Conservation (phyloP, 2,329 filamentous ascomycete genomes). For the Didymella keratinophila region DNA sequence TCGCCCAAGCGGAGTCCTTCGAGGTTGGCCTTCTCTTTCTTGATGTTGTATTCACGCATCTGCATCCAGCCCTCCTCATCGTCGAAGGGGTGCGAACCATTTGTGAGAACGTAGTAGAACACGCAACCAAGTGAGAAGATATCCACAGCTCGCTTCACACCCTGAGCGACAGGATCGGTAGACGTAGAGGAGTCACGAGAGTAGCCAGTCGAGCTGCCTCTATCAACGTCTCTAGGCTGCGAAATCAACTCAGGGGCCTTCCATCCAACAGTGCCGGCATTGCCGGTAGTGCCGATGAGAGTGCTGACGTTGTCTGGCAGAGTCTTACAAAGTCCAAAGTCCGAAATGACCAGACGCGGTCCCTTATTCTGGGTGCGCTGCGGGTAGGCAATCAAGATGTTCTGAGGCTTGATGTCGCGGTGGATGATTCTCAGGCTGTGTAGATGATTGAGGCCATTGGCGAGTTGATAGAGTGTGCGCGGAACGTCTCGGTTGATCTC, state of each 20-base stretch:
- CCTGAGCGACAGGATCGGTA: constrained; percentile 62
- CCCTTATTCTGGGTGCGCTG: constrained; percentile 72
- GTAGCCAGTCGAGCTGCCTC: constrained; percentile 54
- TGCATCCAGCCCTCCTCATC: constrained; percentile 91
- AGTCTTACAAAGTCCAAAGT: constrained; percentile 98
- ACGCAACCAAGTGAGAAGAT: constrained; percentile 97
- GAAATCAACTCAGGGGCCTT: constrained; percentile 92
- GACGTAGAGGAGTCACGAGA: constrained; percentile 53
- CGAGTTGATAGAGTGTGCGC: constrained; percentile 85
- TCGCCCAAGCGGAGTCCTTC: constrained; percentile 79
- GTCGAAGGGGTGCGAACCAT: constrained; percentile 91
- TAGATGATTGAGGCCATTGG: constrained; percentile 85
- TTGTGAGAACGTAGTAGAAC: constrained; percentile 98
- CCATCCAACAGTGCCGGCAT: constrained; percentile 95
- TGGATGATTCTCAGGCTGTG: constrained; percentile 95
- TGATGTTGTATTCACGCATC: constrained; percentile 88
- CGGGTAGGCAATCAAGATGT: constrained; percentile 82
- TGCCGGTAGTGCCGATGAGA: constrained; percentile 90
- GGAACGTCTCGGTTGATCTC: constrained; percentile 79
- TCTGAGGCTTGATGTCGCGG: constrained; percentile 95
- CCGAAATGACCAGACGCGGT: constrained; percentile 90
- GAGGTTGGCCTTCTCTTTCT: constrained; percentile 82
- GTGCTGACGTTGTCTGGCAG: constrained; percentile 93
- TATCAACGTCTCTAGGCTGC: constrained; percentile 55
- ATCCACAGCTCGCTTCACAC: constrained; percentile 94